A percentile compares a stretch with the other conserved stretches of the same genome.
Conservation (phyloP, 139 green algal genomes). For the Dunaliella primolecta region DNA sequence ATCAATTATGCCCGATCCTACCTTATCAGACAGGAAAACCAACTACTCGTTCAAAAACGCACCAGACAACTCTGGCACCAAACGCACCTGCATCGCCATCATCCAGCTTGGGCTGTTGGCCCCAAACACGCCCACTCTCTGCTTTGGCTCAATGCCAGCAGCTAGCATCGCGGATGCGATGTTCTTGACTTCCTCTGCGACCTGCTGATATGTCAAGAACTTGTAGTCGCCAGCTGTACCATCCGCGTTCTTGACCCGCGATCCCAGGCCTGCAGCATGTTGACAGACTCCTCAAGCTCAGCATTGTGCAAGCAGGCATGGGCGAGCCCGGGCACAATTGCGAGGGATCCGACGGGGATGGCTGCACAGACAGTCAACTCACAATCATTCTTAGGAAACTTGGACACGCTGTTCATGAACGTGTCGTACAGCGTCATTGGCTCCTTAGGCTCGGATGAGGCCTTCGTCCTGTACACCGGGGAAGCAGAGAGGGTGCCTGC, state of each 20-base stretch:
- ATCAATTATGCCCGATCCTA: no score
- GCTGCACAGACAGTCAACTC: background rate
- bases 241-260: conserved; percentile 22
- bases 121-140: conserved; percentile 69
- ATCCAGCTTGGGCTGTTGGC: conserved; percentile 91
- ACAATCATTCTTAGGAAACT: conserved; percentile 46
- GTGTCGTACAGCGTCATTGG: conserved; percentile 70
- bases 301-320: background rate
- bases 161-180: conserved; percentile 38
- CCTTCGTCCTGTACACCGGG: conserved; percentile 59
- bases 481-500: conserved; percentile 30
- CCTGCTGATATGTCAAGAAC: conserved; percentile 47
- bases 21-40: no score
- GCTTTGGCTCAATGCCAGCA: conserved; percentile 18
- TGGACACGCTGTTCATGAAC: conserved; percentile 59
- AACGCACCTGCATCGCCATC: conserved; percentile 82
- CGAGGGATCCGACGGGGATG: background rate
- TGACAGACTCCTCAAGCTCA: background rate
- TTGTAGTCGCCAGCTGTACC: conserved; percentile 31
- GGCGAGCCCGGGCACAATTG: background rate
- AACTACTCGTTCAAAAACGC: no score
- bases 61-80: no score
- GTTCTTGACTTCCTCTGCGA: conserved; percentile 32
- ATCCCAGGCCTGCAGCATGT: conserved; percentile 31
- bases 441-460: conserved; percentile 54